These are phyloP conservation scores for Shiraia bambusicola DNA, from an alignment of 2,329 filamentous ascomycete genomes.

Conservation along the genomic window DNA sequence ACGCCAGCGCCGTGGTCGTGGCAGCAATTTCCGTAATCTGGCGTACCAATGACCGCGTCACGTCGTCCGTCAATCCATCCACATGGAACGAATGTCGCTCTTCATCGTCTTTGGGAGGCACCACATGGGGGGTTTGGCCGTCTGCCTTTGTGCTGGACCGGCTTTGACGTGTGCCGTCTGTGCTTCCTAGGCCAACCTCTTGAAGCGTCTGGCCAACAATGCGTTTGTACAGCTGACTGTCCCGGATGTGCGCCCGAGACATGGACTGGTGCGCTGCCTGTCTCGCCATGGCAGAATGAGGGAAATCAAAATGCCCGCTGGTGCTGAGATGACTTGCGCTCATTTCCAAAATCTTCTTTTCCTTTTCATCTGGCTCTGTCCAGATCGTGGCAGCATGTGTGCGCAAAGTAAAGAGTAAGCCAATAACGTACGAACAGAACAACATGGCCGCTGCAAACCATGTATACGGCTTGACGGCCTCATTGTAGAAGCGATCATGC, in stretches of 20 bases:
- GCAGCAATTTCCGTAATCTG: conserved; percentile 94
- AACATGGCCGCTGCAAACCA: conserved; percentile 83
- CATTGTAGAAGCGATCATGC: conserved; percentile 82
- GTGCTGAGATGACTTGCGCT: conserved; percentile 36
- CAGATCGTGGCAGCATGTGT: conserved; percentile 97
- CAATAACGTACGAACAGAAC: conserved; percentile 91
- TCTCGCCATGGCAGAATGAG: conserved; percentile 32
- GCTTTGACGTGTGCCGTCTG: conserved; percentile 53
- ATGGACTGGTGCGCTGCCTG: conserved; percentile 34
- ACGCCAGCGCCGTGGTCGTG: conserved; percentile 83
- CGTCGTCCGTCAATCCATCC: conserved; percentile 74
- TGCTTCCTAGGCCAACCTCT: conserved; percentile 68
- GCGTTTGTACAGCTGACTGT: conserved; percentile 87
- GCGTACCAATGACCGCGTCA: conserved; percentile 77
- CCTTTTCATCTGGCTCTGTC: conserved; percentile 65
- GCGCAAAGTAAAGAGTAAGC: conserved; percentile 90
- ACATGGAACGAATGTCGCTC: conserved; percentile 51
- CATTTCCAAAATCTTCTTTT: conserved; percentile 50
- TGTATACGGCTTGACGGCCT: conserved; percentile 90
- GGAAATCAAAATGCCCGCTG: conserved; percentile 33
- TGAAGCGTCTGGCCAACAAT: conserved; percentile 88
- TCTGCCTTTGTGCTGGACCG: conserved; percentile 24
- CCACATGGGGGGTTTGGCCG: conserved; percentile 37
- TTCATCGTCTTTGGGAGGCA: conserved; percentile 40
- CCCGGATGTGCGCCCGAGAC: conserved; percentile 66